Evolutionary conservation across 2,329 filamentous ascomycete genomes (phyloP).

Genomic region (Pseudogymnoascus sp.): DNA sequence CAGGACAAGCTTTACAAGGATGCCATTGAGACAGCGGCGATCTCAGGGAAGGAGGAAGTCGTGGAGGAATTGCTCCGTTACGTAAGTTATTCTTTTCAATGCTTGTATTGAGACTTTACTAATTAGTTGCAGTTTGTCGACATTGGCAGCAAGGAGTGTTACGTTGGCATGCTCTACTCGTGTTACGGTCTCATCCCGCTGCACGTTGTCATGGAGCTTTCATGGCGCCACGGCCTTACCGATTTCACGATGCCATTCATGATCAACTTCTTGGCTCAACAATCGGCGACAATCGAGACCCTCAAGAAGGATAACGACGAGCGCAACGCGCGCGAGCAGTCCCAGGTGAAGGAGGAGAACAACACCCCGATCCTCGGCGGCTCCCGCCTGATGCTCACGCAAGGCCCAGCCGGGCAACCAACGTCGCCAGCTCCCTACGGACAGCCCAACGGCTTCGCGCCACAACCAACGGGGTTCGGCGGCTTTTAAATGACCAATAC

Average conservation of each 20-base stretch:
- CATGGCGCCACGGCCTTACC: constrained; percentile 87
- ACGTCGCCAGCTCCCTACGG: constrained; percentile 62
- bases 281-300: constrained; percentile 73
- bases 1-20: constrained; percentile 99
- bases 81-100: constrained; percentile 56
- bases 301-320: constrained; percentile 96
- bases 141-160: constrained; percentile 97
- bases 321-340: constrained; percentile 68
- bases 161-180: constrained; percentile 98
- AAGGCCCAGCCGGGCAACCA: constrained; percentile 57
- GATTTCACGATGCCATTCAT: constrained; percentile 99
- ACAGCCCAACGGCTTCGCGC: constrained; percentile 80
- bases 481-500: constrained; percentile 37
- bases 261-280: constrained; percentile 95
- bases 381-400: constrained; percentile 88
- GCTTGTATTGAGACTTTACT: constrained; percentile 29
- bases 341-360: constrained; percentile 77
- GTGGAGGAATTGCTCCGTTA: constrained; percentile 95
- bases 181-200: constrained; percentile 96
- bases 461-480: constrained; percentile 74
- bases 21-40: constrained; percentile 93
- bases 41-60: constrained; percentile 82
- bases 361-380: constrained; percentile 88
- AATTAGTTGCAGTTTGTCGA: constrained; percentile 72
- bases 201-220: constrained; percentile 88